These are phyloP conservation scores for Coprinopsis cinerea DNA, from an alignment of 768 basidiomycete species.

Conservation along the genomic window DNA sequence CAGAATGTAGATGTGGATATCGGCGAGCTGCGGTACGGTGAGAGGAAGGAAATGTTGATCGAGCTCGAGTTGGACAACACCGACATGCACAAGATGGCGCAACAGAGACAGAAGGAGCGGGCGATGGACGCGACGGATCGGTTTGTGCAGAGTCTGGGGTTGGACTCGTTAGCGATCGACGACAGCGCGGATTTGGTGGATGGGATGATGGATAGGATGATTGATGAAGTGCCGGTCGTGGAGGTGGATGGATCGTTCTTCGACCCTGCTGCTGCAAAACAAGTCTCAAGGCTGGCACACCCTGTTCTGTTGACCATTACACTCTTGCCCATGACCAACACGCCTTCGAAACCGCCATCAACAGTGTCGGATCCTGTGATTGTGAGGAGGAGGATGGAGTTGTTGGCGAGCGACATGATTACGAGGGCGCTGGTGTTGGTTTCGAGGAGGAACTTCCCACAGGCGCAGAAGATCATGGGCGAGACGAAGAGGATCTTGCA, in stretches of 20 bases:
- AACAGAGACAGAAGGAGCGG: constrained; percentile 20
- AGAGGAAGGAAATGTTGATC: constrained; percentile 94
- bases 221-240: constrained; percentile 94
- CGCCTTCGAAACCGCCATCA: constrained; percentile 34
- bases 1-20: constrained; percentile 94
- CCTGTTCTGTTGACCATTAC: constrained; percentile 95
- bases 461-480: constrained; percentile 84
- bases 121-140: constrained; percentile 79
- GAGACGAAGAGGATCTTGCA: constrained; percentile 92
- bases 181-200: constrained; percentile 73
- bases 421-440: constrained; percentile 90
- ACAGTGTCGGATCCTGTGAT: constrained; percentile 77
- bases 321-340: constrained; percentile 55
- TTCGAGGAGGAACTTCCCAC: constrained; percentile 82
- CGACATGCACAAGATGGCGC: constrained; percentile 42
- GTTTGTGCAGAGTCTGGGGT: constrained; percentile 81
- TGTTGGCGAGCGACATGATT: constrained; percentile 96
- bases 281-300: constrained; percentile 83
- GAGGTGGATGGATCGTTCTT: constrained; percentile 96
- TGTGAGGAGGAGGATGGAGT: constrained; percentile 91
- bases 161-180: constrained; percentile 68
- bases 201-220: constrained; percentile 95
- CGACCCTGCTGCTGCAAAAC: constrained; percentile 81
- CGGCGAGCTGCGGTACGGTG: constrained; percentile 92
- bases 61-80: constrained; percentile 89